These are phyloP conservation scores for Gynostemma pentaphyllum DNA, from an alignment of 306 rosid genomes.

Conservation along the genomic window DNA sequence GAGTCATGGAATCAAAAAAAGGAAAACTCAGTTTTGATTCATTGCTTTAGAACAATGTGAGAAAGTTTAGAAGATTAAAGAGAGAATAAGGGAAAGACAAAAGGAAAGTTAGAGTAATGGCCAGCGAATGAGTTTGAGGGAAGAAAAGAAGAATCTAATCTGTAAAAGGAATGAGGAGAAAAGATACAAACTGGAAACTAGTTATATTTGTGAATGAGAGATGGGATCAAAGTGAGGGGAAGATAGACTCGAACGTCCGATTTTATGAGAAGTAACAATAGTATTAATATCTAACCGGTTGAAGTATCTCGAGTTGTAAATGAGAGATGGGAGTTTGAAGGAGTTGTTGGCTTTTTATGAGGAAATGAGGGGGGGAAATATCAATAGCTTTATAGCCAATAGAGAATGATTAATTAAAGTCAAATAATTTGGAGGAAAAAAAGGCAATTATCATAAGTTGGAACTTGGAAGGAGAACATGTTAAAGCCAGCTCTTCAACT, in stretches of 20 bases:
- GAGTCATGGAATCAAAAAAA: slow-evolving; percentile 15
- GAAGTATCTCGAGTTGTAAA: no score
- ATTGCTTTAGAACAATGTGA: slow-evolving; percentile 6
- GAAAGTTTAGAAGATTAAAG: slow-evolving; percentile 11
- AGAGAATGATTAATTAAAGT: not conserved
- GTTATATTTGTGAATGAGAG: no score
- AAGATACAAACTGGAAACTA: not conserved
- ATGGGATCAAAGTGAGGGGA: no score
- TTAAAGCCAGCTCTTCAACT: slow-evolving; percentile 25
- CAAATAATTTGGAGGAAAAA: not conserved
- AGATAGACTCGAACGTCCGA: no score
- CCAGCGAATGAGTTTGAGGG: slow-evolving; percentile 19
- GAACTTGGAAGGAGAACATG: slow-evolving; percentile 16
- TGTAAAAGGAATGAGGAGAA: slow-evolving; percentile 1
- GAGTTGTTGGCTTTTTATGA: not conserved
- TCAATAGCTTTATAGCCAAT: not conserved
- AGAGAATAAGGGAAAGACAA: slow-evolving; percentile 2
- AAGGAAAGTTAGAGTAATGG: slow-evolving; percentile 18
- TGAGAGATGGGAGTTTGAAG: not conserved
- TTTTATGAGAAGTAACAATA: no score
- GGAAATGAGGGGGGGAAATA: not conserved
- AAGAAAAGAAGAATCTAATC: slow-evolving; percentile 16
- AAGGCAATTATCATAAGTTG: slow-evolving; percentile 8
- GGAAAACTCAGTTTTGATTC: not conserved
- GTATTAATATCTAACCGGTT: no score